These are phyloP conservation scores for Acephala macrosclerotiorum DNA, from an alignment of 2,329 filamentous ascomycete species.

Conservation along the genomic window DNA sequence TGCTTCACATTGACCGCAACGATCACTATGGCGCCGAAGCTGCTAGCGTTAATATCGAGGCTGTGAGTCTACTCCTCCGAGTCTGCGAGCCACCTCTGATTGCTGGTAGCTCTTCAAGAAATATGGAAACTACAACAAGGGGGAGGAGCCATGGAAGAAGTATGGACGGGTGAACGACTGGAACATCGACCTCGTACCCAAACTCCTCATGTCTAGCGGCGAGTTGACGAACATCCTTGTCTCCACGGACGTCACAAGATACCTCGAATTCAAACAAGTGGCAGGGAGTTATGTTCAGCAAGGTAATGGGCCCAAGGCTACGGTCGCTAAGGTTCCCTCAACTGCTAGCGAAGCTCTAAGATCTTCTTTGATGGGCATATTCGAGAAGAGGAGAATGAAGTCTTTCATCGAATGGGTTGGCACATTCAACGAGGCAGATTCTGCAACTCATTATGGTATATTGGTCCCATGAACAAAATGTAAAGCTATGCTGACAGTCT, in stretches of 20 bases:
- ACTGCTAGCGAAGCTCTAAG: slow-evolving; percentile 89
- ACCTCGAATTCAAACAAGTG: slow-evolving; percentile 93
- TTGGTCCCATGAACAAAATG: slow-evolving; percentile 2
- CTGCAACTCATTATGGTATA: slow-evolving; percentile 86
- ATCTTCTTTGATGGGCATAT: slow-evolving; percentile 95
- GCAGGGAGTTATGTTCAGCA: slow-evolving; percentile 97
- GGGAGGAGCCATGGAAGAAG: slow-evolving; percentile 96
- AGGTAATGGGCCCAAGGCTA: slow-evolving; percentile 80
- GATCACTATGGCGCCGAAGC: slow-evolving; percentile 71
- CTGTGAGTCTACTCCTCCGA: slow-evolving; percentile 60
- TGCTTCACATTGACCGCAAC: slow-evolving; percentile 77
- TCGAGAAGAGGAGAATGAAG: slow-evolving; percentile 97
- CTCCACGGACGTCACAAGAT: slow-evolving; percentile 89
- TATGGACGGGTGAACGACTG: slow-evolving; percentile 97
- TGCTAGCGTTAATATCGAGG: slow-evolving; percentile 95
- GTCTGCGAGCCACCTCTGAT: slow-evolving; percentile 44
- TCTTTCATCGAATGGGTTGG: slow-evolving; percentile 97
- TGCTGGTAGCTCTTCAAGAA: slow-evolving; percentile 86
- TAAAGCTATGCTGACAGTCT: slow-evolving; percentile 35
- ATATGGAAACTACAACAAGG: slow-evolving; percentile 81
- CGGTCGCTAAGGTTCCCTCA: slow-evolving; percentile 95
- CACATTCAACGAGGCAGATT: slow-evolving; percentile 81
- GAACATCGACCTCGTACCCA: slow-evolving; percentile 99
- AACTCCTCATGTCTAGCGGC: slow-evolving; percentile 98
- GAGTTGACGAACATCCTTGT: slow-evolving; percentile 99